Conservation (phyloP, 2,329 filamentous ascomycete genomes). For the Botryotinia narcissicola region DNA sequence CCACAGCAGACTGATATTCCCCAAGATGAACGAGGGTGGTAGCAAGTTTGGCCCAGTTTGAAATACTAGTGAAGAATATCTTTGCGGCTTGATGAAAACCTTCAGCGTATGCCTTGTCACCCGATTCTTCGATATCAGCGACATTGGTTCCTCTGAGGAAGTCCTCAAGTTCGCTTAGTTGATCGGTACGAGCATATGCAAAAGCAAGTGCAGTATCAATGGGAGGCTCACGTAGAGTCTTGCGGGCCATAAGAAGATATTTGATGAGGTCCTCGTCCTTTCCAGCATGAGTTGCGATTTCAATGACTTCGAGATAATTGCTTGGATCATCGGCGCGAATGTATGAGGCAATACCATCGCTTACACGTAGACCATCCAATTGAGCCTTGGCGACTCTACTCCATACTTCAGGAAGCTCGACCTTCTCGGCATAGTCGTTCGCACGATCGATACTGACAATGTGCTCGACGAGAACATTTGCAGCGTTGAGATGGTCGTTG, state of each 20-base stretch:
- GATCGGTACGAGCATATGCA: constrained; percentile 86
- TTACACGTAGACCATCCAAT: constrained; percentile 88
- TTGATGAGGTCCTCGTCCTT: constrained; percentile 98
- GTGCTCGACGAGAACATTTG: constrained; percentile 90
- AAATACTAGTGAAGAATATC: constrained; percentile 98
- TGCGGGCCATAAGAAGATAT: constrained; percentile 93
- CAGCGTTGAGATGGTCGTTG: constrained; percentile 80
- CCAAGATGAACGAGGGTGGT: constrained; percentile 96
- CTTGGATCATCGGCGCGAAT: constrained; percentile 90
- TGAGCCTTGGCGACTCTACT: constrained; percentile 98
- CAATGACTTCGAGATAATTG: constrained; percentile 95
- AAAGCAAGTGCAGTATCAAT: constrained; percentile 95
- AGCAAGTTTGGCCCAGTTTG: constrained; percentile 98
- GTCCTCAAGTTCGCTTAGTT: constrained; percentile 90
- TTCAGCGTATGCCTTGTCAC: constrained; percentile 96
- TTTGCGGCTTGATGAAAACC: constrained; percentile 94
- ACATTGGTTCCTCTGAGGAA: constrained; percentile 93
- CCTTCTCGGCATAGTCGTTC: constrained; percentile 90
- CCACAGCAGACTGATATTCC: constrained; percentile 96
- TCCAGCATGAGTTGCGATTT: constrained; percentile 89
- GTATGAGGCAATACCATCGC: constrained; percentile 93
- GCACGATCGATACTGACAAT: constrained; percentile 97
- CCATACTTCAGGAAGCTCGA: constrained; percentile 94
- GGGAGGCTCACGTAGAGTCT: constrained; percentile 88
- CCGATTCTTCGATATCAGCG: constrained; percentile 91